These are phyloP conservation scores for Zygosaccharomyces siamensis DNA, from an alignment of 805 yeast species.

Conservation along the genomic window DNA sequence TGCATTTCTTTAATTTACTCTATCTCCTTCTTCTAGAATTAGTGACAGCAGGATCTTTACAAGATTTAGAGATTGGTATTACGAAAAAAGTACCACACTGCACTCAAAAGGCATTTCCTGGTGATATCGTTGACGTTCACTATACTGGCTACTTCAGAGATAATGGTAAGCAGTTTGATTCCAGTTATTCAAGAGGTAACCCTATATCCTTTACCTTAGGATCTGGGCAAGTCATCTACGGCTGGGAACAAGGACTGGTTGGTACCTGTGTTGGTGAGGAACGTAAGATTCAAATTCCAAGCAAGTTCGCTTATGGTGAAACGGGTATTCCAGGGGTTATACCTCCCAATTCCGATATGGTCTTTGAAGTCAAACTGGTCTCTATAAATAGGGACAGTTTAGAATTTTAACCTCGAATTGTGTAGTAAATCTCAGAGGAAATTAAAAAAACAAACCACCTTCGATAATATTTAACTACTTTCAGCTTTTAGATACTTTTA, in stretches of 20 bases:
- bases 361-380: conserved; percentile 33
- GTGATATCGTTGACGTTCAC: conserved; percentile 71
- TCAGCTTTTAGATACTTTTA: background rate
- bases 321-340: conserved; percentile 72
- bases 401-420: background rate
- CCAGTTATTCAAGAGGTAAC: conserved; percentile 55
- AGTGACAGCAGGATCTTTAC: conserved; percentile 25
- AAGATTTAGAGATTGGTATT: conserved; percentile 38
- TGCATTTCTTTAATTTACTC: conserved; percentile 5
- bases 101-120: conserved; percentile 49
- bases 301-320: conserved; percentile 71
- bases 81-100: conserved; percentile 54
- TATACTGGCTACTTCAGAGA: conserved; percentile 62
- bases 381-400: conserved; percentile 8
- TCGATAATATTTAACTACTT: background rate
- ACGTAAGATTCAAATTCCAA: conserved; percentile 74
- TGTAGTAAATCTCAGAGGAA: background rate
- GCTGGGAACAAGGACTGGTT: conserved; percentile 85
- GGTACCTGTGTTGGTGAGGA: conserved; percentile 88
- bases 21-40: conserved; percentile 2
- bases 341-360: conserved; percentile 71
- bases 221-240: conserved; percentile 70
- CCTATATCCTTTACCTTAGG: conserved; percentile 78
- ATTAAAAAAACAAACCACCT: background rate
- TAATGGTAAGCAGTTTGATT: conserved; percentile 71